These are phyloP conservation scores for Asparagopsis taxiformis DNA, from an alignment of 31 red algal genomes.

Conservation along the genomic window DNA sequence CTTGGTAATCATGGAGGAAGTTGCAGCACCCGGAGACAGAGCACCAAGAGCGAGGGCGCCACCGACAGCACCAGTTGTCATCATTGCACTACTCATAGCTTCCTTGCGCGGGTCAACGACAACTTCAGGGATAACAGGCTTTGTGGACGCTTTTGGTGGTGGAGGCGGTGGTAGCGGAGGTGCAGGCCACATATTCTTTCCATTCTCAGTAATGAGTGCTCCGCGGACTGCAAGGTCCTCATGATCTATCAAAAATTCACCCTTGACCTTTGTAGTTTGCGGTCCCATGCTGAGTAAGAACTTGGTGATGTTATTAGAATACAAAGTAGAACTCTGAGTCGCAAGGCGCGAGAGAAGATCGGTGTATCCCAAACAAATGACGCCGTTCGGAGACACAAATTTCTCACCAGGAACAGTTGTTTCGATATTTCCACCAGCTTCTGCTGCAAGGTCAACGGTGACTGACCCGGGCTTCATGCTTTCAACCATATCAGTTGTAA, in stretches of 20 bases:
- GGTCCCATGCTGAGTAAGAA: slow-evolving; percentile 69
- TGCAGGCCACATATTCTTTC: slow-evolving; percentile 66
- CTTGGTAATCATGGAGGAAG: slow-evolving; percentile 49
- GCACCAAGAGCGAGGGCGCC: slow-evolving; percentile 50
- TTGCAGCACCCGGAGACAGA: slow-evolving; percentile 27
- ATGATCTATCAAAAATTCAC: slow-evolving; percentile 62
- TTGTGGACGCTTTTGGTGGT: slow-evolving; percentile 27
- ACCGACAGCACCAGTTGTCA: slow-evolving; percentile 63
- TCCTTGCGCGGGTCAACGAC: slow-evolving; percentile 42
- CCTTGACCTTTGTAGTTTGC: slow-evolving; percentile 56
- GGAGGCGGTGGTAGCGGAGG: slow-evolving; percentile 50
- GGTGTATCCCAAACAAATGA: slow-evolving; percentile 68
- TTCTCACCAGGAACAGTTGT: slow-evolving; percentile 61
- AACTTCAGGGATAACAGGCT: slow-evolving; percentile 42
- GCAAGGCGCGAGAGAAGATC: slow-evolving; percentile 69
- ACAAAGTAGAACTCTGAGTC: slow-evolving; percentile 49
- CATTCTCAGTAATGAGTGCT: slow-evolving; percentile 47
- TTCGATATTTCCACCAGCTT: slow-evolving; percentile 65
- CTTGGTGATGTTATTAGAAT: slow-evolving; percentile 70
- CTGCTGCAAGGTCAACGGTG: slow-evolving; percentile 76
- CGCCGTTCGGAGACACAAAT: slow-evolving; percentile 42
- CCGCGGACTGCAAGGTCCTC: slow-evolving; percentile 81
- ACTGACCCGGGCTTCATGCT: slow-evolving; percentile 68
- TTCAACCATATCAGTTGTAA: slow-evolving; percentile 73
- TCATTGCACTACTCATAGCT: slow-evolving; percentile 44